Evolutionary conservation across 176 grass and related monocot genomes (phyloP).

Genomic region (Tillandsia fasciculata): DNA sequence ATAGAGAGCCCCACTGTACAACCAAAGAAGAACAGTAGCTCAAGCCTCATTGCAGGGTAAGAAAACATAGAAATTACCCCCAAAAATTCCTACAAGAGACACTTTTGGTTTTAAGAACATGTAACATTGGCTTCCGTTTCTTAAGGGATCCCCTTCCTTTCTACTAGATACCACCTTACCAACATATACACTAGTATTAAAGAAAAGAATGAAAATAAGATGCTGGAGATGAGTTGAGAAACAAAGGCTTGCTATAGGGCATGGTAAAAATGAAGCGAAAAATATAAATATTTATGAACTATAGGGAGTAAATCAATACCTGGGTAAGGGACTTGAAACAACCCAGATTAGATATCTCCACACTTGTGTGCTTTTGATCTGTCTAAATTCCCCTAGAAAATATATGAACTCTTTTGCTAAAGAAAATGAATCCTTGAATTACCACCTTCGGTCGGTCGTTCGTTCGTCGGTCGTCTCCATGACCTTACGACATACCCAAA

Average conservation of each 20-base stretch:
- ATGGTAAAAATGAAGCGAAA: constrained; percentile 39
- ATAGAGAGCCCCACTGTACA: background rate
- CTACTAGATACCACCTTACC: constrained; percentile 24
- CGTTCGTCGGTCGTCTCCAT: background rate
- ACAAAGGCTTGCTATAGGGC: constrained; percentile 18
- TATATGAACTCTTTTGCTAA: constrained; percentile 47
- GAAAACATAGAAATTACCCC: background rate
- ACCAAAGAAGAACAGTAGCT: background rate
- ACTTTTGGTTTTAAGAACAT: too few relatives aligned
- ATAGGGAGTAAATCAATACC: constrained; percentile 43
- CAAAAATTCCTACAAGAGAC: too few relatives aligned
- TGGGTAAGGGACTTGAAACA: constrained; percentile 37
- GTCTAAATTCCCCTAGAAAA: constrained; percentile 38
- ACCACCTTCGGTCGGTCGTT: constrained; percentile 55
- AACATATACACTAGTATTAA: background rate
- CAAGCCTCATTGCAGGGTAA: background rate
- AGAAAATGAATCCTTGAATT: constrained; percentile 63
- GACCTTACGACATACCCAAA: constrained; percentile 27
- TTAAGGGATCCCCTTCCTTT: too few relatives aligned
- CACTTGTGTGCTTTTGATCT: constrained; percentile 36
- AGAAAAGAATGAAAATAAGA: background rate
- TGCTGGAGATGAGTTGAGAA: background rate
- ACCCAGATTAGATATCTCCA: constrained; percentile 27
- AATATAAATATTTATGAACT: constrained; percentile 38
- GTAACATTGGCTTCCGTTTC: too few relatives aligned